Base-by-base conservation (phyloP, 2,329 filamentous ascomycete genomes). In the Apiospora malaysiana region DNA sequence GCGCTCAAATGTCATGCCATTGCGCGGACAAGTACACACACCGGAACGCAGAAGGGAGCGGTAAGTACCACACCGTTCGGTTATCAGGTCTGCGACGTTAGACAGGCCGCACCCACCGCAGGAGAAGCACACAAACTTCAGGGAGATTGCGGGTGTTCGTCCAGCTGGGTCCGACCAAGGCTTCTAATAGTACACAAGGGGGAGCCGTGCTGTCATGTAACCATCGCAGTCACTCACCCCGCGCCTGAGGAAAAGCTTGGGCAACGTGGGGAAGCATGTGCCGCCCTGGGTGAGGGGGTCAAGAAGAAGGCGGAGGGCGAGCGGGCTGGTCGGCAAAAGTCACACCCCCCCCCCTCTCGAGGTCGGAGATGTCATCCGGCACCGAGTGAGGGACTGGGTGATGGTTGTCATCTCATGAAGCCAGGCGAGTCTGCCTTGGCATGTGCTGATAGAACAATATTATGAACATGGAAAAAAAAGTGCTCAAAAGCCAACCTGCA, bases 31-130 rank as follows among this genome's bases (percentile, higher is more conserved):
- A 49, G 14, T 27, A 21, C 27, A 49, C n/a, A 23, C 47, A 25
- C 16, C 25, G 27, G 51, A 27, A 27, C 27, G 51, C 25, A 16
- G 43, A 18, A 37, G 27, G 27, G n/a, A 59, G 27, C 51, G 51
- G 51, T n/a, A 59, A 37, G 27, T 37, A 37, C n/a, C 27, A 59
- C 51, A 59, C 51, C 51, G 27, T 59, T 37, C 51, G 49, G 49
- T 37, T 37, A 18, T 16, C 47, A 37, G 27, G 7, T 16, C 27
- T 59, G 8, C 16, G 5, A 21, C 27, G 51, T 37, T 59, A 21
- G 16, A 37, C 18, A 37, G 51, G 51, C 27, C 51, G 51, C 27
- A 59, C 10, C 7, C 10, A 23, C 23, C 40, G 40, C 10, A 25
- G 23, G 6, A 25, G 23, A 27, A 51, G n/a, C 47, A 51, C 23